Evolutionary conservation across 1,284 basidiomycete species (phyloP).

Genomic region (Microstroma glucosiphilum): DNA sequence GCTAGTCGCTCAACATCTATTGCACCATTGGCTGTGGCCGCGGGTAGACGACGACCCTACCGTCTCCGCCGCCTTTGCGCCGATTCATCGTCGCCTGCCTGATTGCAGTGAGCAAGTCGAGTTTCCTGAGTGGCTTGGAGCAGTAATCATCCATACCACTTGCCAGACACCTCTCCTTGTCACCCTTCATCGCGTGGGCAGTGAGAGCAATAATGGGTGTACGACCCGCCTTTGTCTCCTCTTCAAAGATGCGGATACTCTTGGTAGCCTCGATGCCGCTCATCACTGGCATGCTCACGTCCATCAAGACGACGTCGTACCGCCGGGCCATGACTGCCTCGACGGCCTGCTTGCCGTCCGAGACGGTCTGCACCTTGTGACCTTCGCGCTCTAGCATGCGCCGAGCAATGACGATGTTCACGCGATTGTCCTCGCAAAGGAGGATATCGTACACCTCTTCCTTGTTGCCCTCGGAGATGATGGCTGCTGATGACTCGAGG

Average conservation of each 20-base stretch:
- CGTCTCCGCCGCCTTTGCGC: background rate
- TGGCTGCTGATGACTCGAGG: constrained; percentile 83
- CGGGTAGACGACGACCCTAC: too few species aligned
- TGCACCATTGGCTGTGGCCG: too few species aligned
- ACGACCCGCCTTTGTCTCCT: constrained; percentile 63
- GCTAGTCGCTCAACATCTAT: too few species aligned
- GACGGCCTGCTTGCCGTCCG: constrained; percentile 87
- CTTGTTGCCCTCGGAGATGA: constrained; percentile 67
- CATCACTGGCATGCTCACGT: constrained; percentile 65
- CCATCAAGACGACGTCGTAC: constrained; percentile 72
- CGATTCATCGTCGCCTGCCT: constrained; percentile 9
- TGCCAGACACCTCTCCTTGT: constrained; percentile 26
- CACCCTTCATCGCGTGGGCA: constrained; percentile 63
- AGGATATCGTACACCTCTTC: constrained; percentile 86
- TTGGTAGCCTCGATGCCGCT: constrained; percentile 60
- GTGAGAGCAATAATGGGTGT: constrained; percentile 94
- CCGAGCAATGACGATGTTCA: constrained; percentile 94
- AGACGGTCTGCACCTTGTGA: constrained; percentile 91
- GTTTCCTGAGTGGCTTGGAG: constrained; percentile 12
- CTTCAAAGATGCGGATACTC: constrained; percentile 68
- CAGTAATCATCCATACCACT: constrained; percentile 16
- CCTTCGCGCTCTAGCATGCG: constrained; percentile 97
- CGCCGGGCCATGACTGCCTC: constrained; percentile 77
- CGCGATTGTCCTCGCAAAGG: constrained; percentile 95
- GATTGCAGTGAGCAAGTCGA: constrained; percentile 13